Percentiles rank a stretch among this genome's conserved stretches.
phyloP scores from a whole-genome alignment of 2,329 filamentous ascomycete genomes.

The Colletotrichum eremochloae region DNA sequence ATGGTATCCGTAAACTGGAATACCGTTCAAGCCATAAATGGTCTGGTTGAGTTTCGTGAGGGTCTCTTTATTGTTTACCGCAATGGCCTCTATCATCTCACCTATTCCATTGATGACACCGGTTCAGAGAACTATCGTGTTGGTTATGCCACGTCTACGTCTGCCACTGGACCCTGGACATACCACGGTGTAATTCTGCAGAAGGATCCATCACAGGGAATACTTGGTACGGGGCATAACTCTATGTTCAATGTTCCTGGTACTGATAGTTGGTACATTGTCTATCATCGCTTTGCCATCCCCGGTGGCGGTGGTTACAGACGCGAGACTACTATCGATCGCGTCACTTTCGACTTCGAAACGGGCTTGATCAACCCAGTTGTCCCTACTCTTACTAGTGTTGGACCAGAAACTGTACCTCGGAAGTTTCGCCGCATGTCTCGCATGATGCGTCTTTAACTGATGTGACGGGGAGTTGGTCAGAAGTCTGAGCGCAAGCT shows the following conservation, averaged over 20 bases:
- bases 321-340: conserved; percentile 59
- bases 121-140: conserved; percentile 60
- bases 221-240: conserved; percentile 61
- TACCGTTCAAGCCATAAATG: conserved; percentile 51
- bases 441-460: conserved; percentile 25
- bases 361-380: conserved; percentile 56
- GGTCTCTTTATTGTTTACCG: conserved; percentile 59
- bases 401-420: conserved; percentile 43
- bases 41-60: conserved; percentile 59
- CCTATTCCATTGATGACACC: conserved; percentile 63
- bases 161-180: conserved; percentile 57
- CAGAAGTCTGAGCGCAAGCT: background rate
- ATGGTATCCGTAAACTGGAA: conserved; percentile 59
- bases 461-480: background rate
- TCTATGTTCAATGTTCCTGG: conserved; percentile 61
- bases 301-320: conserved; percentile 59
- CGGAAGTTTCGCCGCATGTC: conserved; percentile 22
- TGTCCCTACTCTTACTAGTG: conserved; percentile 52
- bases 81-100: conserved; percentile 60
- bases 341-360: conserved; percentile 53
- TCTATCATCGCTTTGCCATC: conserved; percentile 62
- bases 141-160: conserved; percentile 59
- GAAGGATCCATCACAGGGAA: conserved; percentile 56
- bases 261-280: conserved; percentile 64
- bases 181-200: conserved; percentile 60